Conservation (phyloP, 2,329 filamentous ascomycete species). For the Grosmannia serpens region DNA sequence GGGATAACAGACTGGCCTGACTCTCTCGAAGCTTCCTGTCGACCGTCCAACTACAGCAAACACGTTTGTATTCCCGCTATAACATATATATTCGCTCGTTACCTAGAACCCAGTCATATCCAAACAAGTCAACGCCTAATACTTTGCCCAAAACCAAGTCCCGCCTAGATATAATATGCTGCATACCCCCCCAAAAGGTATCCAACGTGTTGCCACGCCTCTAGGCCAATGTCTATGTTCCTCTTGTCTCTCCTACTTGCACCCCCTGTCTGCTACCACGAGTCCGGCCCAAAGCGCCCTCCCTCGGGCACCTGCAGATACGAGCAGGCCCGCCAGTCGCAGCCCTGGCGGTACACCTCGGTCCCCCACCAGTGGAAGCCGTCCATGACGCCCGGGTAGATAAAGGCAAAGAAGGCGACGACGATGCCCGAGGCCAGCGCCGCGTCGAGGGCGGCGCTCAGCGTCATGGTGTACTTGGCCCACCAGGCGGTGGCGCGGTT, state of each 20-base stretch:
- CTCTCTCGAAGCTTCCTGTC: too few species aligned
- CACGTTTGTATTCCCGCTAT: too few species aligned
- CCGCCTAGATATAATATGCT: too few species aligned
- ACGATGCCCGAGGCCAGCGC: slow-evolving; percentile 74
- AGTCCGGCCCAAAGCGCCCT: slow-evolving; percentile 52
- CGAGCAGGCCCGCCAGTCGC: slow-evolving; percentile 73
- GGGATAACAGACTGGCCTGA: too few species aligned
- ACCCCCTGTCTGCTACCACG: slow-evolving; percentile 32
- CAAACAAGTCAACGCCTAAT: too few species aligned
- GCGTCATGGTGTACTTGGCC: slow-evolving; percentile 84
- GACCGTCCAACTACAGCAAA: too few species aligned
- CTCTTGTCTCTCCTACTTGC: not conserved
- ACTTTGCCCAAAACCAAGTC: too few species aligned
- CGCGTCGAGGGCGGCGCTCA: slow-evolving; percentile 73
- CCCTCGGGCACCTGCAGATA: slow-evolving; percentile 54
- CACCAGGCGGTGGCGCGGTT: slow-evolving; percentile 65
- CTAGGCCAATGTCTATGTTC: not conserved
- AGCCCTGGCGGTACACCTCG: slow-evolving; percentile 72
- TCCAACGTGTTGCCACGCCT: not conserved
- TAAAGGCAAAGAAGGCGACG: slow-evolving; percentile 73
- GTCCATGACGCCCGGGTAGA: slow-evolving; percentile 67
- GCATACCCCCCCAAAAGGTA: too few species aligned
- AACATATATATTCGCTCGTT: too few species aligned
- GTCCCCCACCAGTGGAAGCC: slow-evolving; percentile 82
- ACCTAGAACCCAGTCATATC: too few species aligned